Conservation (phyloP, 306 rosid species). For the Clitoria ternatea region DNA sequence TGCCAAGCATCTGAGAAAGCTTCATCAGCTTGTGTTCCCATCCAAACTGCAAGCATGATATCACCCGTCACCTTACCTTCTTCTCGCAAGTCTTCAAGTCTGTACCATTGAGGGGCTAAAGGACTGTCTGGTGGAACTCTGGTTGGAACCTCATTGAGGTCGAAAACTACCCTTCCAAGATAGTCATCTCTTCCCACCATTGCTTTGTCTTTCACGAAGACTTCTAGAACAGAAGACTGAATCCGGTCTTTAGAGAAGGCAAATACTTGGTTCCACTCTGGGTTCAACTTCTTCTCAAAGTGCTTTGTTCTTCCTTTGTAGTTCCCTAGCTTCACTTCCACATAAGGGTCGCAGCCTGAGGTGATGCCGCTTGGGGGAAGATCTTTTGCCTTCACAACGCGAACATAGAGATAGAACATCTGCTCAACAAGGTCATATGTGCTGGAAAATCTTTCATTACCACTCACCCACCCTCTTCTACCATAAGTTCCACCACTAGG, state of each 20-base stretch:
- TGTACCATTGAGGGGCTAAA: conserved; percentile 83
- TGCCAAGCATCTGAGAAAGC: conserved; percentile 89
- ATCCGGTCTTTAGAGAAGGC: conserved; percentile 78
- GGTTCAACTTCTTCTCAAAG: conserved; percentile 60
- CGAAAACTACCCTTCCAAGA: conserved; percentile 68
- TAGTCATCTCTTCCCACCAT: conserved; percentile 80
- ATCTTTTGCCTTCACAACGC: conserved; percentile 70
- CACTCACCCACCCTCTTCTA: conserved; percentile 55
- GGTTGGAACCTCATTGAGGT: conserved; percentile 78
- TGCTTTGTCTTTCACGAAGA: conserved; percentile 77
- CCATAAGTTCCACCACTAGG: conserved; percentile 33
- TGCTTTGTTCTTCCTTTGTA: conserved; percentile 73
- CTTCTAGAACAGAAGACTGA: conserved; percentile 68
- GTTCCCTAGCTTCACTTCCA: conserved; percentile 85
- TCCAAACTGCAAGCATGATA: conserved; percentile 85
- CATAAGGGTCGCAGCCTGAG: conserved; percentile 72
- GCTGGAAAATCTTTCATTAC: conserved; percentile 53
- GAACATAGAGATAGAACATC: conserved; percentile 68
- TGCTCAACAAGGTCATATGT: conserved; percentile 79
- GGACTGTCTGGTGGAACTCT: conserved; percentile 92
- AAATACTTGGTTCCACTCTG: conserved; percentile 88
- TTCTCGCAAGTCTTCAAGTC: conserved; percentile 55
- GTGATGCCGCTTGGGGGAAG: conserved; percentile 65
- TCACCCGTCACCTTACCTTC: conserved; percentile 70
- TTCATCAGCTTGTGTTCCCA: conserved; percentile 93